Evolutionary conservation across 2,329 filamentous ascomycete species (phyloP), one percentile per base, ranked within the genome.

Genomic region (Talaromyces funiculosus): DNA sequence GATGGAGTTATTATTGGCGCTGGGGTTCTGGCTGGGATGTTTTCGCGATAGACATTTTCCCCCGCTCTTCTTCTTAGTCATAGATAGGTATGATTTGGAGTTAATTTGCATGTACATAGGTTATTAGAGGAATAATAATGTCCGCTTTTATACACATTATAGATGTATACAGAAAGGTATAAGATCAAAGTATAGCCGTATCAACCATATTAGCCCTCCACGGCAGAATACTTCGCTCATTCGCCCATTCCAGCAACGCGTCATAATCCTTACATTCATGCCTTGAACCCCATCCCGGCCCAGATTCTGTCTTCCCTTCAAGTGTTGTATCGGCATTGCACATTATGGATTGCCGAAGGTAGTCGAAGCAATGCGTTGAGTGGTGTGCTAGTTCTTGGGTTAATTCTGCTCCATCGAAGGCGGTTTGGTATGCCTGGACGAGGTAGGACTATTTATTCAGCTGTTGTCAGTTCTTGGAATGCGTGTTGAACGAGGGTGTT

Each of bases 1-100:
- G 78, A 81, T 67, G 79, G 79, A 18, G 79, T 79, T 5, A 77
- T 81, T 35, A 77, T 81, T 63, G 79, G 79, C 7, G 79, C 79
- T 9, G 79, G 75, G 3, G 79, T 81, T 38, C 66, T 81, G 47
- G 79, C 79, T 16, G 78, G 77, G 0, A 81, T 73, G 71, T 66
- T 67, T 38, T 59, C 62, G 26, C 33, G n/a, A 20, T 53, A 29
- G 12, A 18, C 3, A 38, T 51, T 53, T 35, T 20, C 18, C 18
- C 12, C 3, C n/a, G 3, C n/a, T 47, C 8, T 22, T 18, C 16
- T n/a, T 18, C 8, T 26, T n/a, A 42, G 3, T 20, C 10, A 43
- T 47, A 18, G 22, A 55, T 26, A 16, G 6, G 31, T n/a, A 9
- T n/a, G 24, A 54, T 10, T 37, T 40, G 31, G 31, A 31, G 26